These are phyloP conservation scores for Nicotiana benthamiana DNA, from an alignment of 257 asterid species.

Conservation along the genomic window DNA sequence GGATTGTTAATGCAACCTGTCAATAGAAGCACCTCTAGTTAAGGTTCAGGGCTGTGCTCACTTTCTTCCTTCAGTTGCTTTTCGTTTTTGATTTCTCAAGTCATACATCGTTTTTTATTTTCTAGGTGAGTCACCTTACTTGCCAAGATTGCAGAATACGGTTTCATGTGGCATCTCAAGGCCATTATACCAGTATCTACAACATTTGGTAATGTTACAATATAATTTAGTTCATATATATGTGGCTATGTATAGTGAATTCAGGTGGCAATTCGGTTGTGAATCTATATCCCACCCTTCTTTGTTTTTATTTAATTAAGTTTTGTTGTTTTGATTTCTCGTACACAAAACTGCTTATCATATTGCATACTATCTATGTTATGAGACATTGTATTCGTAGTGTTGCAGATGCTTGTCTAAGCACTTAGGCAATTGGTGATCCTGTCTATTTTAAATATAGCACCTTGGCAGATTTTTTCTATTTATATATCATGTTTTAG, in stretches of 20 bases:
- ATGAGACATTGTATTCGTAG: no score
- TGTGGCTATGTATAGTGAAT: neutral
- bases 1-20: neutral
- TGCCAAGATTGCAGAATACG: slow-evolving; percentile 28
- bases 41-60: neutral
- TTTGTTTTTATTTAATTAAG: no score
- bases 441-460: no score
- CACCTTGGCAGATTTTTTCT: no score
- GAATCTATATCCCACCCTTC: no score
- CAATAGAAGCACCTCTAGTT: neutral
- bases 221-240: neutral
- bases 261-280: no score
- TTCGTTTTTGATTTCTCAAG: slow-evolving; percentile 6
- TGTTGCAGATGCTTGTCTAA: no score
- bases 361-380: no score
- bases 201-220: slow-evolving; percentile 43
- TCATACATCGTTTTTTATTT: neutral
- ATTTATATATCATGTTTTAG: no score
- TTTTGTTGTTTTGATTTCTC: no score
- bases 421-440: no score
- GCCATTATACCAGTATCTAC: slow-evolving; percentile 43
- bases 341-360: no score
- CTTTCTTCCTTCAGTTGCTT: neutral
- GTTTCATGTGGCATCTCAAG: slow-evolving; percentile 35
- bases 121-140: slow-evolving; percentile 47